Conservation (phyloP, 23 red algal genomes). For the Agarophyton chilense region DNA sequence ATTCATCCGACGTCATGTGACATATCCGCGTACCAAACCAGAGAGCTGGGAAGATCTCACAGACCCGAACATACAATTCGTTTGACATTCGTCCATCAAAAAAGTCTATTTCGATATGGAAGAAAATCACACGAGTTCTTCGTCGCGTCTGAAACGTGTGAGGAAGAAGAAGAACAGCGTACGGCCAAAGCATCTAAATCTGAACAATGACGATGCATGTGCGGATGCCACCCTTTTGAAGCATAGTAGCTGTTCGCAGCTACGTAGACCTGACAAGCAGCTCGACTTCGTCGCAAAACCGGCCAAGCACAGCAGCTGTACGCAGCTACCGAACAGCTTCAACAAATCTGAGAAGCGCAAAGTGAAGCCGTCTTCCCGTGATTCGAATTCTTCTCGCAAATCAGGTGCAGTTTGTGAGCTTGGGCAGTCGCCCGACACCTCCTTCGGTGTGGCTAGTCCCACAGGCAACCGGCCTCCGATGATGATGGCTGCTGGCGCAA, state of each 20-base stretch:
- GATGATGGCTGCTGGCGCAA: background rate
- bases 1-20: no score
- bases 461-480: background rate
- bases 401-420: background rate
- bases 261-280: background rate
- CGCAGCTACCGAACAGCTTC: background rate
- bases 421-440: background rate
- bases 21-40: no score
- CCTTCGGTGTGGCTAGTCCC: background rate
- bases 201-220: background rate
- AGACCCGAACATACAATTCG: background rate
- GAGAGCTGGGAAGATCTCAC: background rate
- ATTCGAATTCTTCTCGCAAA: background rate
- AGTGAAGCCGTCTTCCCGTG: background rate
- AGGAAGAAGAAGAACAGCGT: background rate
- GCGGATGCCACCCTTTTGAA: background rate
- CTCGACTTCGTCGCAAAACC: background rate
- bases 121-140: background rate
- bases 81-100: background rate
- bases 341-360: background rate
- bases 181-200: background rate
- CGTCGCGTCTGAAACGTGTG: background rate
- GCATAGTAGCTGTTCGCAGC: background rate
- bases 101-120: background rate
- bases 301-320: background rate